phyloP scores from a whole-genome alignment of 192 early-diverging fungal genomes.

The Neocallimastix lanati region DNA sequence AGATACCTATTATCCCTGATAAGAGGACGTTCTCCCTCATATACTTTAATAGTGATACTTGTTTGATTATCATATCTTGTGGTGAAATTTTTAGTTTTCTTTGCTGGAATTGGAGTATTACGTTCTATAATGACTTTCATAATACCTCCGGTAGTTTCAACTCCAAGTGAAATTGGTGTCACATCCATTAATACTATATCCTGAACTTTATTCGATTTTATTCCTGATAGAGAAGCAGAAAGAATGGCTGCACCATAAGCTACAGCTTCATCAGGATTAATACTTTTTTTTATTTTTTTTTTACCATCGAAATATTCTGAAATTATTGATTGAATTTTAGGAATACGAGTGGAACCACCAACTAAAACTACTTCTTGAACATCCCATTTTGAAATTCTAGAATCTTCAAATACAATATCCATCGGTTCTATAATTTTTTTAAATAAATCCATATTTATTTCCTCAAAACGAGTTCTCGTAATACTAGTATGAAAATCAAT shows the following conservation, averaged over 20 bases:
- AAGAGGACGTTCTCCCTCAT: too few relatives aligned
- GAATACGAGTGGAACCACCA: constrained; percentile 94
- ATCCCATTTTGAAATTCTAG: constrained; percentile 51
- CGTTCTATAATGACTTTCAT: too few relatives aligned
- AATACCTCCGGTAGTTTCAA: constrained; percentile 79
- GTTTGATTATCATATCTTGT: too few relatives aligned
- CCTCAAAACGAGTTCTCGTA: constrained; percentile 64
- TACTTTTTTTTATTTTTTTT: constrained; percentile 61
- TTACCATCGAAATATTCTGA: constrained; percentile 56
- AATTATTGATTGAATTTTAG: constrained; percentile 85
- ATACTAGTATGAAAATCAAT: constrained; percentile 52
- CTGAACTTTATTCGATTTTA: constrained; percentile 81
- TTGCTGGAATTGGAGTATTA: too few relatives aligned
- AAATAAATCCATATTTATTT: constrained; percentile 48
- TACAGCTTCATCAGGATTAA: constrained; percentile 92
- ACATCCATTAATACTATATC: constrained; percentile 91
- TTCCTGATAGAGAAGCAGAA: constrained; percentile 71
- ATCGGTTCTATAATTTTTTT: constrained; percentile 49
- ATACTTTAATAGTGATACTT: too few relatives aligned
- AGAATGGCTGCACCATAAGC: constrained; percentile 84
- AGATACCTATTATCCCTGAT: too few relatives aligned
- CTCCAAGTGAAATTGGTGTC: constrained; percentile 89
- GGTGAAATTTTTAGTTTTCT: too few relatives aligned
- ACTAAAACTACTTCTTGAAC: constrained; percentile 66
- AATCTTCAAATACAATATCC: constrained; percentile 52